Base-by-base conservation (phyloP, 768 basidiomycete species). In the Pisolithus albus region DNA sequence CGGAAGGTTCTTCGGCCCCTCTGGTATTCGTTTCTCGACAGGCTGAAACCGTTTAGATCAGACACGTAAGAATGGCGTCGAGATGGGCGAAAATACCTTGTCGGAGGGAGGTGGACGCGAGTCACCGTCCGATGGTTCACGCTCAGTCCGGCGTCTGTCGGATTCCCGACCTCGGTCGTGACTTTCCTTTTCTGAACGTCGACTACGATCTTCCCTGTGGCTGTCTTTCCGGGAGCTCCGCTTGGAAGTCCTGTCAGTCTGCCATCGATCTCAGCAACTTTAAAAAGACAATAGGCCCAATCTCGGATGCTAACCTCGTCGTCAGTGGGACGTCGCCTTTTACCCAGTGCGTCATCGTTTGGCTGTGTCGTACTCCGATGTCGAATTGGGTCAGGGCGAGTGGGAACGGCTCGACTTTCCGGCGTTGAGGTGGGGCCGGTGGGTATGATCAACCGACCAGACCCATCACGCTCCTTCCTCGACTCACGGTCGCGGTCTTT, bases 201-300 rank as follows among this genome's bases (percentile, higher is more conserved):
- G 81, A 55, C 70, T 71, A 34, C 87, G 77, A 37, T 90, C 88
- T 50, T 90, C 88, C 46, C 87, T 81, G 60, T 88, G 85, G 28
- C 79, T 68, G 3, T 89, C 87, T 62, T 86, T 87, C 46, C 88
- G 82, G 52, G 88, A 84, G 52, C 80, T 79, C n/a, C 88, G 83
- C 65, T 91, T 91, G n/a, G 83, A 78, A 32, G 77, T 75, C 57
- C 88, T 80, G 47, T 91, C 88, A 54, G 80, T 69, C 86, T 89
- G 63, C 38, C 53, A 46, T 52, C 39, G 46, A 23, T 16, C 50
- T 64, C 59, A 52, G 56, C 48, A 37, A 24, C 43, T 13, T 41
- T 6, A 21, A 44, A 36, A 32, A 51, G 44, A 46, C 45, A 38
- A 38, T 49, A 38, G 51, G 46, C 15, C 19, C 37, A 48, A 44